Evolutionary conservation across 176 grass and related monocot species (phyloP).

Genomic region (Leersia perrieri): DNA sequence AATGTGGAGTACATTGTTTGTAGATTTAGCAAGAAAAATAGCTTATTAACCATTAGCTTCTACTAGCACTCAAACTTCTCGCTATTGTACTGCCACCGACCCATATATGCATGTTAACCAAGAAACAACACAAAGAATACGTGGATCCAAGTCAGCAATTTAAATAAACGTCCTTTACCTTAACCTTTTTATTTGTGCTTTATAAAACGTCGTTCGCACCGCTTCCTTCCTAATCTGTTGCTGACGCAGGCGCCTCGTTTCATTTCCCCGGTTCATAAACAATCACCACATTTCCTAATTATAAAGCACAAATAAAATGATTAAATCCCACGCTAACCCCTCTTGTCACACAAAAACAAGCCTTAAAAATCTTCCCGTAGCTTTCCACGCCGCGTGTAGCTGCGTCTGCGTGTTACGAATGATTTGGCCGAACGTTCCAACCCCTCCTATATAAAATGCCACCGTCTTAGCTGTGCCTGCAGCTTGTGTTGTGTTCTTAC

Average conservation of each 20-base stretch:
- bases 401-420: background rate
- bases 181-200: no score
- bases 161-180: background rate
- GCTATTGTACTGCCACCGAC: background rate
- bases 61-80: no score
- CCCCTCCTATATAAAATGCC: background rate
- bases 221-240: slow-evolving; percentile 6
- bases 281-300: background rate
- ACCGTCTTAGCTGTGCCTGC: no score
- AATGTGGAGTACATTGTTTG: no score
- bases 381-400: background rate
- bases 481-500: background rate
- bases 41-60: no score
- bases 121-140: background rate
- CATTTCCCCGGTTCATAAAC: background rate
- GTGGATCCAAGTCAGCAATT: background rate
- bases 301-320: background rate
- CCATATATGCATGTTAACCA: background rate
- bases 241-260: background rate
- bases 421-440: background rate
- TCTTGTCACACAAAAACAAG: background rate
- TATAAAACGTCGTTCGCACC: background rate
- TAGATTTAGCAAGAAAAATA: no score
- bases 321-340: background rate
- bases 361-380: background rate